Base-by-base conservation (phyloP, 305 asterid genomes). In the Salvia sclarea region DNA sequence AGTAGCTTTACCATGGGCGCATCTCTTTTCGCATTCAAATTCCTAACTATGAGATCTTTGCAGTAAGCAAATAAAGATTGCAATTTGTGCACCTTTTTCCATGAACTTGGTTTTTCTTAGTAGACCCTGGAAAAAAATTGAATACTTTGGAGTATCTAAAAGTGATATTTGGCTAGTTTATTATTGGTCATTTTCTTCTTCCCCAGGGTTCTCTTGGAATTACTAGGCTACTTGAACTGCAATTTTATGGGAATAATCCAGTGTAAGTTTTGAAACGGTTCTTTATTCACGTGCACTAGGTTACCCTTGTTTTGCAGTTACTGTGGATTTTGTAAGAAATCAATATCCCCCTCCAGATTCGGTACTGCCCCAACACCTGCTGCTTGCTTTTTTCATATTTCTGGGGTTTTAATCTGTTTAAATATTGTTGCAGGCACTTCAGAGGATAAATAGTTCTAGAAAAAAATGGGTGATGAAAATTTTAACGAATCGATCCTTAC, bases 391-490 rank as follows among this genome's bases (percentile, higher is more conserved):
- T 16, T 58, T 45, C 24, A 49, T 24, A 37, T 9, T 43, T 65
- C 61, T 9, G 35, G 22, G 20, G 37, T 48, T 53, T 55, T 44
- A 61, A 66, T 69, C 18, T 21, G 11, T 37, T 52, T 22, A 35
- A 18, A 47, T 35, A 47, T 45, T 74, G 7, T 49, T 77, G 77
- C 84, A 81, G 87, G 78, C 49, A 41, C 20, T 33, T 43, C 18
- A 50, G 38, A 21, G 16, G 48, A 49, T 45, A 67, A 61, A 8
- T 41, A 71, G 61, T n/a, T 61, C 17, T 68, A 63, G n/a, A 54
- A 20, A 63, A 80, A 59, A 78, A 91, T 91, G 98, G 85, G 81
- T 75, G 90, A 85, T 12, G 90, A 84, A 30, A 69, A 71, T 64
- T 85, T 89, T 66, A 79, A 70, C 75, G 92, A 82, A 82, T 78